These are phyloP conservation scores for Botrytis medusae DNA, from an alignment of 2,329 filamentous ascomycete genomes.

Conservation along the genomic window DNA sequence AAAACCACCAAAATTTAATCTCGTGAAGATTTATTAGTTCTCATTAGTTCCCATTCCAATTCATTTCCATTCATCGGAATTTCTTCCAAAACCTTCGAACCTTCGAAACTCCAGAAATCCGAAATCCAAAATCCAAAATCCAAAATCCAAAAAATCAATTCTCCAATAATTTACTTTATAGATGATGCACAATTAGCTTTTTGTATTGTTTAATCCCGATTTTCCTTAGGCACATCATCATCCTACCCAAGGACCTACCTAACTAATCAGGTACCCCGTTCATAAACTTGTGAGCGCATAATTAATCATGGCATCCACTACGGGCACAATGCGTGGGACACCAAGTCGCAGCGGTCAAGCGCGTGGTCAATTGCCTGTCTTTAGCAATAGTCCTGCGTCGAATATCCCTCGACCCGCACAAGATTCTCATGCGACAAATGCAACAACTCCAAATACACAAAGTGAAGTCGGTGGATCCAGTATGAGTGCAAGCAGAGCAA, in stretches of 20 bases:
- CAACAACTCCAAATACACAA: slow-evolving; percentile 45
- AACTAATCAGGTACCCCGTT: slow-evolving; percentile 4
- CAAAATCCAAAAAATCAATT: too few species aligned
- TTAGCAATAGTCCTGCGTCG: slow-evolving; percentile 63
- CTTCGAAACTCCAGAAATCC: not conserved
- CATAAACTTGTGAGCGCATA: slow-evolving; percentile 18
- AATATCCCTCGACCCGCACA: slow-evolving; percentile 71
- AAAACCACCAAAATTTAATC: not conserved
- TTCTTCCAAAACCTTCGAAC: not conserved
- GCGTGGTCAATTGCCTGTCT: slow-evolving; percentile 56
- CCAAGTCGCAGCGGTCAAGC: slow-evolving; percentile 58
- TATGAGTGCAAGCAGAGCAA: slow-evolving; percentile 90
- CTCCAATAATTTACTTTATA: not conserved
- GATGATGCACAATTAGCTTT: not conserved
- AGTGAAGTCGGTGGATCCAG: slow-evolving; percentile 58
- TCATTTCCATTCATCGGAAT: not conserved
- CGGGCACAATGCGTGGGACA: slow-evolving; percentile 65
- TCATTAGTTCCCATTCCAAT: not conserved
- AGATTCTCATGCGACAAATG: slow-evolving; percentile 51
- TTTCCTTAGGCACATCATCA: not conserved
- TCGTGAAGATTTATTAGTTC: not conserved
- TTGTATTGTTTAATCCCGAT: not conserved
- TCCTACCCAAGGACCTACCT: too few species aligned
- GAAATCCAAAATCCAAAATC: too few species aligned
- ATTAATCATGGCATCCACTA: slow-evolving; percentile 37